Conservation (phyloP, 495 filamentous ascomycete genomes). For the Daldinia caldariorum region DNA sequence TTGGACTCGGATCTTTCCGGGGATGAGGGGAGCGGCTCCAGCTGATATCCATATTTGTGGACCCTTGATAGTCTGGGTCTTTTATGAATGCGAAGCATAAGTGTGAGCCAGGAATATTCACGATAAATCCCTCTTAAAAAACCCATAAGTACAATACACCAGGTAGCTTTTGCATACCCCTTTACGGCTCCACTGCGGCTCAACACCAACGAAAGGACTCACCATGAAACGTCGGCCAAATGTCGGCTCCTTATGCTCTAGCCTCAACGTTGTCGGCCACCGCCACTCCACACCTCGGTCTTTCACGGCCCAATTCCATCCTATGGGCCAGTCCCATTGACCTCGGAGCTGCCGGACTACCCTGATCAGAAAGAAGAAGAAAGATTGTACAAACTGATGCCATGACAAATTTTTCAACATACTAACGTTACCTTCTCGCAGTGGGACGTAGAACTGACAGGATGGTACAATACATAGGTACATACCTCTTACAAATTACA, state of each 20-base stretch:
- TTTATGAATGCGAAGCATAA: conserved; percentile 25
- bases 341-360: conserved; percentile 29
- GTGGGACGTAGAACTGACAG: conserved; percentile 27
- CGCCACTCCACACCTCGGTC: conserved; percentile 44
- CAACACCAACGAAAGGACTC: conserved; percentile 31
- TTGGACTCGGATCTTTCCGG: conserved; percentile 36
- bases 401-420: conserved; percentile 33
- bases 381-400: conserved; percentile 15
- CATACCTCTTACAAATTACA: conserved; percentile 10
- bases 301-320: conserved; percentile 41
- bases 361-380: conserved; percentile 18
- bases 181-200: conserved; percentile 28
- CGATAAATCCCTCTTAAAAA: conserved; percentile 26
- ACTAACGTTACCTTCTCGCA: conserved; percentile 22
- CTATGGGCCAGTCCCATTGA: conserved; percentile 27
- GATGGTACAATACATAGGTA: conserved; percentile 11
- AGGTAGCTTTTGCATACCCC: neutral
- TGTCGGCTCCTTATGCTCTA: conserved; percentile 41
- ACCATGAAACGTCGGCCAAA: conserved; percentile 41
- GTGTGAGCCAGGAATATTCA: conserved; percentile 8
- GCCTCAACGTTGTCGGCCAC: conserved; percentile 35
- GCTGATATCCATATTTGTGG: conserved; percentile 28
- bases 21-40: conserved; percentile 20
- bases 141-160: neutral
- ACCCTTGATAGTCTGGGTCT: conserved; percentile 17